Evolutionary conservation across 148 eudicot species (phyloP).

Genomic region (Arbutus unedo): DNA sequence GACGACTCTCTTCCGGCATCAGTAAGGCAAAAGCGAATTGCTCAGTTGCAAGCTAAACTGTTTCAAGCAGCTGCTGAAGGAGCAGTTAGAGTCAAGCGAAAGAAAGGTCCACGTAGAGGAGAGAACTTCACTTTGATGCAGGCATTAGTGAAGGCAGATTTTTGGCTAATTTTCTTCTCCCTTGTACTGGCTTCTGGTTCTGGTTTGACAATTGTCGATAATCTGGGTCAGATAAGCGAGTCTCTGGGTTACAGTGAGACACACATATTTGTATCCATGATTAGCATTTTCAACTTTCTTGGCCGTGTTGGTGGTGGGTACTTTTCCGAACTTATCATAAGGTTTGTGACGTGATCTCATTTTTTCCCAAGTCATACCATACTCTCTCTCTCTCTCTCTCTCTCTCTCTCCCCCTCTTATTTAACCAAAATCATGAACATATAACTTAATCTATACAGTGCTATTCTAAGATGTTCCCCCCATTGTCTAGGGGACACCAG

Average conservation of each 20-base stretch:
- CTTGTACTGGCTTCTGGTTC: conserved; percentile 44
- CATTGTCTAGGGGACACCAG: no score
- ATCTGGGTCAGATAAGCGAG: conserved; percentile 59
- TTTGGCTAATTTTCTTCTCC: conserved; percentile 39
- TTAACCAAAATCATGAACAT: no score
- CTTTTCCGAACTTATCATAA: conserved; percentile 56
- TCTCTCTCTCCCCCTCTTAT: no score
- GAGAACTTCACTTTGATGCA: conserved; percentile 52
- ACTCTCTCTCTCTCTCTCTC: not conserved
- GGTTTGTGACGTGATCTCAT: conserved; percentile 23
- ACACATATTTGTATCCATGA: conserved; percentile 54
- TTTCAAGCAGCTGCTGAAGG: conserved; percentile 64
- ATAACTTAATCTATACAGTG: no score
- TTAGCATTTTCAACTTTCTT: conserved; percentile 68
- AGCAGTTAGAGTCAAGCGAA: conserved; percentile 47
- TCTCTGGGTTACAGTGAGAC: conserved; percentile 46
- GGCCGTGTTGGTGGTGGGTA: conserved; percentile 76
- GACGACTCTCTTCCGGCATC: conserved; percentile 23
- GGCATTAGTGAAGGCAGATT: conserved; percentile 46
- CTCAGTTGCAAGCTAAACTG: conserved; percentile 55
- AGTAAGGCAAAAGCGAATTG: conserved; percentile 37
- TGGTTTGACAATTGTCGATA: conserved; percentile 61
- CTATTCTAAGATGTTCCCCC: no score
- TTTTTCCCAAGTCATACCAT: not conserved
- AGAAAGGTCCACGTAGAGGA: conserved; percentile 51